Evolutionary conservation across 2,329 filamentous ascomycete genomes (phyloP), one percentile per base, ranked within the genome.

Genomic region (Clonostachys sp.): DNA sequence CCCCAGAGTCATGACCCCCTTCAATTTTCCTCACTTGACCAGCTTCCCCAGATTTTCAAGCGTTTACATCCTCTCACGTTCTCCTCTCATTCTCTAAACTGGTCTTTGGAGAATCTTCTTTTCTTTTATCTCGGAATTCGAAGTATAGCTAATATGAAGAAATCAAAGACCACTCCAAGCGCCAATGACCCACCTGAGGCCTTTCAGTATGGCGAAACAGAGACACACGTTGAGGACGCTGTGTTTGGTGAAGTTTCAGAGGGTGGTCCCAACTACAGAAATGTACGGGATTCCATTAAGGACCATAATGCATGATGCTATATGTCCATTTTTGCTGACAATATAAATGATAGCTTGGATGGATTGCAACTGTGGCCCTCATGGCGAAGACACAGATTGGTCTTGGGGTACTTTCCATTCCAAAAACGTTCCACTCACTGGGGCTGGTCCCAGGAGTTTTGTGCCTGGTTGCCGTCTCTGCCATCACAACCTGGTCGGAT

Each of bases 361-460:
- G 68, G 70, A 47, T 69, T 8, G 66, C 66, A 16, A 70, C 71
- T 10, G 53, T 61, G 1, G 67, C 63, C 14, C 58, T 73, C 33
- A 74, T 74, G 70, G 65, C 71, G 57, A 73, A 74, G 54, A 70
- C 65, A 4, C 67, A 72, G 49, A 65, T 73, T 20, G 71, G 71
- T 14, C 63, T 74, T 3, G 58, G 70, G 30, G 72, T 77, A 14
- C 63, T 77, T n/a, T 72, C 73, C 1, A 73, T 78, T 30, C 74
- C 74, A 1, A 51, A 57, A 7, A 65, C 66, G 1, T 74, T 76
- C 49, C 59, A 77, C 46, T 58, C 59, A 2, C 62, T 78, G 5
- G 74, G 74, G 5, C 58, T 77, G 18, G 59, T 77, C 12, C 74
- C 74, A 0, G 74, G 74, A n/a, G 56, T 76, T 12, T 67, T 77